phyloP scores from a whole-genome alignment of 2,329 filamentous ascomycete genomes.

The Aspergillus alliaceus region DNA sequence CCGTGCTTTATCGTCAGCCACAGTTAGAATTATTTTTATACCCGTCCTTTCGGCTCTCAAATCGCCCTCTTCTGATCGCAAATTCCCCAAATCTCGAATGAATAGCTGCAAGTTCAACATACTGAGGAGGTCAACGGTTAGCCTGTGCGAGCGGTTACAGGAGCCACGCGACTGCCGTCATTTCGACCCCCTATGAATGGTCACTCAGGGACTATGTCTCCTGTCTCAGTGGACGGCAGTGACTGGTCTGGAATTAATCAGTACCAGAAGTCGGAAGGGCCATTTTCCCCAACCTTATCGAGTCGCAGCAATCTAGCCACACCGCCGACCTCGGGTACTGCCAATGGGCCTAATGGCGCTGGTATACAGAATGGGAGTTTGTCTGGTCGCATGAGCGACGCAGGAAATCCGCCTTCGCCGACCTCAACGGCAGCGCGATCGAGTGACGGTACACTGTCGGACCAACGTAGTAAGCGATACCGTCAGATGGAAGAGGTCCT shows the following conservation, averaged over 20 bases:
- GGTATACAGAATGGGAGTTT: conserved; percentile 22
- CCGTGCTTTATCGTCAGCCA: conserved; percentile 8
- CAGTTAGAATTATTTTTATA: conserved; percentile 5
- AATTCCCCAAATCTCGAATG: conserved; percentile 13
- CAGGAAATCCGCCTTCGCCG: conserved; percentile 72
- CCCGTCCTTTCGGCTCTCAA: conserved; percentile 1
- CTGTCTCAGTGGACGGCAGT: conserved; percentile 76
- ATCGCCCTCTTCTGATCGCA: background rate
- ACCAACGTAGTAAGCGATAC: conserved; percentile 61
- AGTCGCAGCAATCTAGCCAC: conserved; percentile 57
- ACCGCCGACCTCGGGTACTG: conserved; percentile 64
- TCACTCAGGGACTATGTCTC: conserved; percentile 75
- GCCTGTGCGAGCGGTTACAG: conserved; percentile 2
- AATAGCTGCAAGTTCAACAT: conserved; percentile 8
- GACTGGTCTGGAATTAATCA: conserved; percentile 75
- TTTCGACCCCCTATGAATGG: conserved; percentile 60
- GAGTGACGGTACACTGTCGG: conserved; percentile 72
- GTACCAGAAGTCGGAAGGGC: conserved; percentile 54
- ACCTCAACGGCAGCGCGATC: conserved; percentile 75
- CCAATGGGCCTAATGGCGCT: conserved; percentile 59
- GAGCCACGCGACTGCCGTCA: conserved; percentile 7
- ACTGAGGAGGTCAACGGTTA: conserved; percentile 5
- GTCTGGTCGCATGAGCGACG: conserved; percentile 27
- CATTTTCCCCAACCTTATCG: conserved; percentile 52
- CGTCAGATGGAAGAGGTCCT: conserved; percentile 67